These are phyloP conservation scores for Thoreauomyces humboldtii DNA, from an alignment of 192 early-diverging fungal genomes.

Conservation along the genomic window DNA sequence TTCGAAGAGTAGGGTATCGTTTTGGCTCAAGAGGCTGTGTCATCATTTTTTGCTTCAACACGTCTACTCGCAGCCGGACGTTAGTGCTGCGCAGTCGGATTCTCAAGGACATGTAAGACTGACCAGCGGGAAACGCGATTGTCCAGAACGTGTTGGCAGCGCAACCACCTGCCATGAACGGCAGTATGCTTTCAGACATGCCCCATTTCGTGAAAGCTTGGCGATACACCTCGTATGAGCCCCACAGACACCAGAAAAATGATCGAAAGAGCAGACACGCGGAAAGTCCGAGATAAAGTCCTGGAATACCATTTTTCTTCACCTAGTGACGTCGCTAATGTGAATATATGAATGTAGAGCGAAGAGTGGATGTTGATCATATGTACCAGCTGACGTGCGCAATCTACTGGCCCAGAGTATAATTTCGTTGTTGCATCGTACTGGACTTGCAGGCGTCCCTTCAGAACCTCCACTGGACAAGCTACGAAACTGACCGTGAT, in stretches of 20 bases:
- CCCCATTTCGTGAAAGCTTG: constrained; percentile 45
- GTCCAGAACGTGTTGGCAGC: constrained; percentile 92
- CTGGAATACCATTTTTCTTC: constrained; percentile 65
- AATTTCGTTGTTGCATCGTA: constrained; percentile 59
- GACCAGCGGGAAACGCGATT: constrained; percentile 70
- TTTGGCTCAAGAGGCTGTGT: constrained; percentile 72
- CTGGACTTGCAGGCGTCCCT: constrained; percentile 89
- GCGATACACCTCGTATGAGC: constrained; percentile 63
- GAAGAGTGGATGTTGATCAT: neutral
- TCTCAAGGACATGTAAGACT: neutral
- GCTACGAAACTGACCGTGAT: constrained; percentile 79
- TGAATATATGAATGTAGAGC: too few relatives aligned
- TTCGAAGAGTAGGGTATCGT: constrained; percentile 55
- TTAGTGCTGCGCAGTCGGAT: neutral
- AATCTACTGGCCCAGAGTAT: constrained; percentile 87
- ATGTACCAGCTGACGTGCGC: constrained; percentile 70
- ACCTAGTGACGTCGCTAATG: neutral
- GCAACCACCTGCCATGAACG: constrained; percentile 62
- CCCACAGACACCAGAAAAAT: constrained; percentile 79
- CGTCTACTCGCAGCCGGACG: too few relatives aligned
- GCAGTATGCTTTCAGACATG: constrained; percentile 25
- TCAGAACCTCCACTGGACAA: constrained; percentile 92
- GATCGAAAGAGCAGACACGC: constrained; percentile 84
- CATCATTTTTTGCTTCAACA: constrained; percentile 94
- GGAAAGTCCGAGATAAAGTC: constrained; percentile 79